phyloP scores from a whole-genome alignment of 2,329 filamentous ascomycete genomes.

The Arachnopeziza araneosa region DNA sequence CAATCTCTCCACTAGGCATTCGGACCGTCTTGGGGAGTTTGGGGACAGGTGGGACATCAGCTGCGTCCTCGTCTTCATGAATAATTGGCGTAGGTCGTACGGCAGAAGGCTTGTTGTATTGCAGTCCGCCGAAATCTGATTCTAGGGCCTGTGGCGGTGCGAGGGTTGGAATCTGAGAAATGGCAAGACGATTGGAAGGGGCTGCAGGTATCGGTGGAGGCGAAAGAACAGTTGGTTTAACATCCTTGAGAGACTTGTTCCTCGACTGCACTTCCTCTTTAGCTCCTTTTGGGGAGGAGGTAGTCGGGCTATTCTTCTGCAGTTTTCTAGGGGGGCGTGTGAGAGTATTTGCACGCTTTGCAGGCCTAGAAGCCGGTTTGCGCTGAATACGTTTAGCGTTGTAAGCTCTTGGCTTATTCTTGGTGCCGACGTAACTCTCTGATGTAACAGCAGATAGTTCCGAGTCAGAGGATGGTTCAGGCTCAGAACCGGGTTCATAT shows the following conservation, averaged over 20 bases:
- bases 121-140: neutral
- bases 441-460: neutral
- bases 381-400: neutral
- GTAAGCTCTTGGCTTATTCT: conserved; percentile 9
- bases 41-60: conserved; percentile 21
- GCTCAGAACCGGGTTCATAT: conserved; percentile 12
- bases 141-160: neutral
- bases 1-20: conserved; percentile 20
- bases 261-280: neutral
- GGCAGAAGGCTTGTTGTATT: conserved; percentile 1
- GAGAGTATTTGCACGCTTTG: neutral
- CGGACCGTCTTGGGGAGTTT: conserved; percentile 22
- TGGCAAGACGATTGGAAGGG: neutral
- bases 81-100: neutral
- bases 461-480: conserved; percentile 13
- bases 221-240: neutral
- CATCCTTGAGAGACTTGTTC: neutral
- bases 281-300: neutral
- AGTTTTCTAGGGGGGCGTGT: conserved; percentile 12
- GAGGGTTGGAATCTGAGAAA: neutral
- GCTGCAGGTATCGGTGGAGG: neutral
- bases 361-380: neutral
- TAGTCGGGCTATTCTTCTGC: conserved; percentile 9
- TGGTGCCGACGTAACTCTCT: conserved; percentile 1
- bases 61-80: conserved; percentile 1